Conservation (phyloP, 1,139 yeast species). For the Eremothecium cymbalariae region DNA sequence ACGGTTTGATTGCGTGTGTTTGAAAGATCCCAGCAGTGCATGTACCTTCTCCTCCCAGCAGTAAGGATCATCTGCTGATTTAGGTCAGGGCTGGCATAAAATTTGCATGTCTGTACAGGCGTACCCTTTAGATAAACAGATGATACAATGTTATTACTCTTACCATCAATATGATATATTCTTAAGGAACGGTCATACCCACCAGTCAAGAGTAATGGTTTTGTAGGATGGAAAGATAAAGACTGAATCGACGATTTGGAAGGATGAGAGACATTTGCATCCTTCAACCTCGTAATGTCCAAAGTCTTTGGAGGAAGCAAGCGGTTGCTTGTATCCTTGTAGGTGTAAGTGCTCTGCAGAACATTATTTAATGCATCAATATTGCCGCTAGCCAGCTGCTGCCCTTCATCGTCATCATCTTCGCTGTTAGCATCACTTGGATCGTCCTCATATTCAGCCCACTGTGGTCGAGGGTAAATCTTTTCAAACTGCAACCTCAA, state of each 20-base stretch:
- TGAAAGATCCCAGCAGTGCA: constrained; percentile 85
- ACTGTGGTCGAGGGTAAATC: constrained; percentile 78
- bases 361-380: constrained; percentile 52
- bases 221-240: constrained; percentile 73
- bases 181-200: constrained; percentile 89
- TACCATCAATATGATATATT: constrained; percentile 89
- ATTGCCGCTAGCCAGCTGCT: constrained; percentile 35
- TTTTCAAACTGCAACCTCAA: constrained; percentile 78
- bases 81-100: constrained; percentile 24
- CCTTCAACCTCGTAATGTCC: constrained; percentile 72
- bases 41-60: constrained; percentile 85
- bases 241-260: constrained; percentile 79
- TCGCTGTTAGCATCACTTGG: constrained; percentile 28
- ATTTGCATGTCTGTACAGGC: constrained; percentile 65
- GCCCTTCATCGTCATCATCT: constrained; percentile 36
- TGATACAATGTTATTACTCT: constrained; percentile 68
- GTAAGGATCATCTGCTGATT: constrained; percentile 52
- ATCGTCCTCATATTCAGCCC: constrained; percentile 48
- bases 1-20: constrained; percentile 35
- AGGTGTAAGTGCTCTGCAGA: constrained; percentile 50
- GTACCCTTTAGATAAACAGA: constrained; percentile 70
- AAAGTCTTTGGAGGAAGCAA: constrained; percentile 63
- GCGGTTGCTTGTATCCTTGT: constrained; percentile 45
- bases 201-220: constrained; percentile 76
- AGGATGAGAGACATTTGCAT: constrained; percentile 65